Evolutionary conservation across 2,329 filamentous ascomycete species (phyloP), one percentile per base, ranked within the genome.

Genomic region (Xylaria arbuscula): DNA sequence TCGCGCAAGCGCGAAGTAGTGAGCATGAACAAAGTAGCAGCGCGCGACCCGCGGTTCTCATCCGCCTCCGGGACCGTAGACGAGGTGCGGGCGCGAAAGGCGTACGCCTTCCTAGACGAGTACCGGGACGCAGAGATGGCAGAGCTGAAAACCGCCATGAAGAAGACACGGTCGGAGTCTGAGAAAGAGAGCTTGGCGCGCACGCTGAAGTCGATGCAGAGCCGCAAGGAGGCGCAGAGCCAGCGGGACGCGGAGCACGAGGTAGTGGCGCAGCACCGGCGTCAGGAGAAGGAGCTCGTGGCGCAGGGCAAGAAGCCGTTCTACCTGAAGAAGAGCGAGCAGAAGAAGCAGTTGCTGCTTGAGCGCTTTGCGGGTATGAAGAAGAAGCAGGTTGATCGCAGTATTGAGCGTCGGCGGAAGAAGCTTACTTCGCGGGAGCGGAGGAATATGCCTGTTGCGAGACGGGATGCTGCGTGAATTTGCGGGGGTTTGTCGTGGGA

Each of bases 231-330:
- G 81, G 86, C 93, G 32, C 88, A 90, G 72, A 83, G 89, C 73
- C 85, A 86, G 61, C 92, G 90, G 81, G 91, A 93, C 70, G 87
- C 90, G 68, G 89, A 92, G 80, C 85, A 88, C 74, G 87, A 89
- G 66, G 82, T 98, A 50, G 76, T 95, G 62, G 85, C 88, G 53
- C 89, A 92, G 79, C 94, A 98, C 82, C 88, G 92, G 76, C 88
- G 88, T 81, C 86, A 90, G 79, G 96, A 99, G 85, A 94, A 93
- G 82, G 92, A 94, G 79, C 83, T 92, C 69, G 90, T 98, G 60
- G 89, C 89, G 75, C 88, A 97, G 82, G 96, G 96, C 69, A 98
- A 98, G 88, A 89, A 87, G 78, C 95, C 96, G 0, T 99, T 94
- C 82, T 98, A 93, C 81, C 83, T 98, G 75, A 99, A 99, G 88